Evolutionary conservation across 2,329 filamentous ascomycete species (phyloP).

Genomic region (Ophiostoma ulmi): DNA sequence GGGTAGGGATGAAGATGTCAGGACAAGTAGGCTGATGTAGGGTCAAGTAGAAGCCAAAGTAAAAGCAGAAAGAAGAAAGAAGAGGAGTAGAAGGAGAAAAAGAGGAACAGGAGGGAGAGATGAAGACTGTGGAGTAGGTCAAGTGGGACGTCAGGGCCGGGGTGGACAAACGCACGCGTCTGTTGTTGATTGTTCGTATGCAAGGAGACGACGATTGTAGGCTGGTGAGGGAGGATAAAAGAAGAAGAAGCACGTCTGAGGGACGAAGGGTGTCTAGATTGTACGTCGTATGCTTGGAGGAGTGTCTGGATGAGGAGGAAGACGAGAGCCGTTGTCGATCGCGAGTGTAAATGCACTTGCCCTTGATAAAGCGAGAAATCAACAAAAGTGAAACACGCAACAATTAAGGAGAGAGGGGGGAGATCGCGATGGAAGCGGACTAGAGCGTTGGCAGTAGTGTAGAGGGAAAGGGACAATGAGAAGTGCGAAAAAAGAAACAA

Average conservation of each 20-base stretch:
- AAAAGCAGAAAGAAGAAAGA: background rate
- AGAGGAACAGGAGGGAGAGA: constrained; percentile 8
- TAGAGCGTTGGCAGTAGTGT: background rate
- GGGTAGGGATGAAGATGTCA: background rate
- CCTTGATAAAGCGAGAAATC: background rate
- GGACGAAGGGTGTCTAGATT: background rate
- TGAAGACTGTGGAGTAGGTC: constrained; percentile 9
- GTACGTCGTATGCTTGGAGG: background rate
- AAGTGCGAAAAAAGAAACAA: constrained; percentile 8
- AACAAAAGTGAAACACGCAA: constrained; percentile 13
- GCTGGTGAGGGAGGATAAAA: background rate
- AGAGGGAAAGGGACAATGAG: constrained; percentile 1
- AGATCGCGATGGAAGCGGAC: background rate
- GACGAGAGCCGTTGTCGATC: constrained; percentile 1
- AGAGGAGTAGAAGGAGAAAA: constrained; percentile 1
- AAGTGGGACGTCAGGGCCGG: constrained; percentile 8
- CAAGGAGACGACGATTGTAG: background rate
- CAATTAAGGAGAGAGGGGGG: constrained; percentile 16
- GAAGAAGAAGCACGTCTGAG: background rate
- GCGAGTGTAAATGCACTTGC: background rate
- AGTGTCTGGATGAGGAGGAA: background rate
- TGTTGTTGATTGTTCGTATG: constrained; percentile 3
- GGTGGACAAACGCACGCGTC: constrained; percentile 6
- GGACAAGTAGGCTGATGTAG: background rate
- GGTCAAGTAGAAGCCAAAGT: background rate